Percentiles rank a stretch among this genome's conserved stretches.
phyloP scores from a whole-genome alignment of 129 eudicot genomes.

The Sambucus nigra region DNA sequence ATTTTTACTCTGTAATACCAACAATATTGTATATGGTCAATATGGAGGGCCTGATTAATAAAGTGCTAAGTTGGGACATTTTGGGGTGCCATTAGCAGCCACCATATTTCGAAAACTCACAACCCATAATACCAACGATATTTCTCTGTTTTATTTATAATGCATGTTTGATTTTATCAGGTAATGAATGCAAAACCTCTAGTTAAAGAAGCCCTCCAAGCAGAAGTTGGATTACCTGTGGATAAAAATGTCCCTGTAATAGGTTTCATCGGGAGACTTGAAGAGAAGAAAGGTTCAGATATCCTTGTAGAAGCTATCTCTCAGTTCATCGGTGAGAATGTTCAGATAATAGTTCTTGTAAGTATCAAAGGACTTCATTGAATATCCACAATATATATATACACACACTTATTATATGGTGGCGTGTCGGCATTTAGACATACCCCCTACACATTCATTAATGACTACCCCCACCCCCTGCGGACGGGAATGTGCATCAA shows the following conservation, averaged over 20 bases:
- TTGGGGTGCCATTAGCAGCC: no score
- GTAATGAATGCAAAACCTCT: conserved; percentile 55
- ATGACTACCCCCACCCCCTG: no score
- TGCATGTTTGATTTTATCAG: conserved; percentile 14
- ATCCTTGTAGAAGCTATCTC: conserved; percentile 58
- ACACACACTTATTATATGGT: no score
- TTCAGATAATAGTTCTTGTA: conserved; percentile 55
- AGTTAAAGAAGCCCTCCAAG: conserved; percentile 58
- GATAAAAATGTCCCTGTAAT: conserved; percentile 42
- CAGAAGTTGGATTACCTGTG: conserved; percentile 56
- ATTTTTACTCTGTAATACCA: no score
- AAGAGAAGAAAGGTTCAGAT: conserved; percentile 66
- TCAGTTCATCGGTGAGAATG: conserved; percentile 32
- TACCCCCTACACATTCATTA: no score
- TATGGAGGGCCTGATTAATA: no score
- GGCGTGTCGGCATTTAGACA: no score
- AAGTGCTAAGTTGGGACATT: no score
- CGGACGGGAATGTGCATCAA: background rate
- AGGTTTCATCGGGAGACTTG: conserved; percentile 64
- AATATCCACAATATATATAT: background rate
- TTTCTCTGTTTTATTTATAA: background rate
- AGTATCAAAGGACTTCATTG: conserved; percentile 10
- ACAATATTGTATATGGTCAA: no score
- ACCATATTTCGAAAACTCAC: background rate
- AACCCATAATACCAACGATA: background rate